Percentiles rank a stretch among this genome's conserved stretches.
Conservation (phyloP, 169 alveolate species). For the Fabrea salina region DNA sequence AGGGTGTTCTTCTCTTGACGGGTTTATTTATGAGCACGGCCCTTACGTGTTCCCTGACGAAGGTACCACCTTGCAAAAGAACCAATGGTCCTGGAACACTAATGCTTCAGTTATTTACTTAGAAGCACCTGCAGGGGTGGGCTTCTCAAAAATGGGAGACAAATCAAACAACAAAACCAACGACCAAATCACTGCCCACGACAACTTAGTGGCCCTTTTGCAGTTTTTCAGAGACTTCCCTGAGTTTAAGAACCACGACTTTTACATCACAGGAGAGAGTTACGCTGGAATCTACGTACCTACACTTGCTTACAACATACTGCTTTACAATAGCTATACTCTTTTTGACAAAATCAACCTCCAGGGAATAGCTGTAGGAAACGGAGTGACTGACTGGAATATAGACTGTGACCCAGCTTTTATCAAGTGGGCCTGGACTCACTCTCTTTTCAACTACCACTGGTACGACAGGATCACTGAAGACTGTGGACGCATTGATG, state of each 20-base stretch:
- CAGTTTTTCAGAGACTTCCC: not conserved
- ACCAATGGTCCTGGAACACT: conserved; percentile 44
- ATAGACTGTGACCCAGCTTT: conserved; percentile 45
- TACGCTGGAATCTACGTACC: conserved; percentile 83
- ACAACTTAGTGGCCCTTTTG: not conserved
- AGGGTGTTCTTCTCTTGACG: conserved; percentile 24
- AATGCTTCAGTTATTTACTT: conserved; percentile 1
- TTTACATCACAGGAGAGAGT: conserved; percentile 79
- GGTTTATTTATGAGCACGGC: not conserved
- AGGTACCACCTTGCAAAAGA: conserved; percentile 31
- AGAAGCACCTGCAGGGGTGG: conserved; percentile 24
- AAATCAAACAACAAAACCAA: not conserved
- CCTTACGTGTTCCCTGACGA: conserved; percentile 12
- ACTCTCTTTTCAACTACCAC: conserved; percentile 36
- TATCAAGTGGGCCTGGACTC: conserved; percentile 48
- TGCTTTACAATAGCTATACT: conserved; percentile 31
- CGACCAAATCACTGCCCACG: not conserved
- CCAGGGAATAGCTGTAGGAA: conserved; percentile 73
- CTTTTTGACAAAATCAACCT: conserved; percentile 41
- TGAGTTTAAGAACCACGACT: conserved; percentile 33
- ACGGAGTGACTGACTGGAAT: conserved; percentile 61
- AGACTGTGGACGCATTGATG: conserved; percentile 32
- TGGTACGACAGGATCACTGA: conserved; percentile 30
- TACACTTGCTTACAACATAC: conserved; percentile 56
- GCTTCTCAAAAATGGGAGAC: conserved; percentile 3